Base-by-base conservation (phyloP, 2,329 filamentous ascomycete genomes). In the Epichloe gansuensis region DNA sequence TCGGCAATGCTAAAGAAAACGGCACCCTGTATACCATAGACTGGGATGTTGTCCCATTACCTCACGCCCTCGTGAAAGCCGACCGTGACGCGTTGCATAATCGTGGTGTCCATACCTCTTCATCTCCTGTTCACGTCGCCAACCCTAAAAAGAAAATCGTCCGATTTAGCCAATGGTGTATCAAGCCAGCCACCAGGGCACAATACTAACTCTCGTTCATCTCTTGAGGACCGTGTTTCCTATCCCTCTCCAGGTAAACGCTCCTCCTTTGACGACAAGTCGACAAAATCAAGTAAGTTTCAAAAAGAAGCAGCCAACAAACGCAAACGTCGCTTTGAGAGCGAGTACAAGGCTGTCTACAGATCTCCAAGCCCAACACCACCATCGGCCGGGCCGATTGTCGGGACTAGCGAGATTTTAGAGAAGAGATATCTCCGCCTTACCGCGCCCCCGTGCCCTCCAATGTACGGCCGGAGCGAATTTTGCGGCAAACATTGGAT, bases 351-450 rank as follows among this genome's bases (percentile, higher is more conserved):
- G 61, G 74, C 75, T 11, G 68, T 74, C 13, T 75, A 77, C 58
- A 71, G 73, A 56, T 78, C 78, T 34, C 76, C 78, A 12, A 80
- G 75, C 49, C 80, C 81, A 23, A 74, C 76, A 60, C 74, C 75
- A 61, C 72, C 81, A 59, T 68, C 75, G 52, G 70, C 76, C 52
- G 83, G 82, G 38, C 93, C 93, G 9, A 84, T 97, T 37, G 80
- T 96, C 55, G 93, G 93, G 59, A 88, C 86, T 46, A 91, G 85
- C 67, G 80, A 90, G 68, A 78, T 76, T 25, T 75, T 97, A 60
- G 91, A 97, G 71, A 98, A 98, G 76, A 85, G 82, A 65, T 98
- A 96, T 66, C 86, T 97, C 65, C 90, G 93, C 57, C 78, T 98
- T 66, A 98, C 91, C 17, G 83, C 91, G 35, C 85, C 91, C 48